Percentiles rank a stretch among this genome's conserved stretches.
These are phyloP conservation scores for Phaeoacremonium minimum DNA, from an alignment of 2,329 filamentous ascomycete species.

Conservation along the genomic window DNA sequence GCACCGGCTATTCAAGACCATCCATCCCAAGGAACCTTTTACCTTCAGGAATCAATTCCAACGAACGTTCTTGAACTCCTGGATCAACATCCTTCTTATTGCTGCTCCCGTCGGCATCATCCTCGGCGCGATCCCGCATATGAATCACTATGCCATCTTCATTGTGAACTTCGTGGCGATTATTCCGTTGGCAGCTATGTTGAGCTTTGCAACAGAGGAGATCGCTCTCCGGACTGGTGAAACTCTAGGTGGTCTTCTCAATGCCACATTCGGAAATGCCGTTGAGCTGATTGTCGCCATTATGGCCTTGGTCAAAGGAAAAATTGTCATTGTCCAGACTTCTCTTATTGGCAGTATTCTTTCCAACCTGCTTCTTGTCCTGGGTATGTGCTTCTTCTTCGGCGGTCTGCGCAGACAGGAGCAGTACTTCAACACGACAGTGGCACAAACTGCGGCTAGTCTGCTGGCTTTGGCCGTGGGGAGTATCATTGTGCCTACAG, in stretches of 20 bases:
- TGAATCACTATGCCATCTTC: conserved; percentile 65
- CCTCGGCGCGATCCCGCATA: conserved; percentile 55
- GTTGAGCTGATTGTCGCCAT: conserved; percentile 87
- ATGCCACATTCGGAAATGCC: conserved; percentile 86
- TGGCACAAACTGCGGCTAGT: conserved; percentile 84
- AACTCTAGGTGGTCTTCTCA: conserved; percentile 81
- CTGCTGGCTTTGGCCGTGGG: conserved; percentile 75
- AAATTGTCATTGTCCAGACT: conserved; percentile 85
- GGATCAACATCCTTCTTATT: conserved; percentile 79
- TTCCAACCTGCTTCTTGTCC: conserved; percentile 81
- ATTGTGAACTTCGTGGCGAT: conserved; percentile 93
- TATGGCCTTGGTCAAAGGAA: conserved; percentile 68
- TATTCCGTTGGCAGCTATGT: conserved; percentile 78
- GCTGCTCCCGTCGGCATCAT: conserved; percentile 78
- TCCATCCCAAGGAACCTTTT: conserved; percentile 49
- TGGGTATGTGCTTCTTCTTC: conserved; percentile 92
- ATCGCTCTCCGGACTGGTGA: conserved; percentile 79
- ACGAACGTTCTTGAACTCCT: conserved; percentile 74
- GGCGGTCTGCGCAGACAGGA: conserved; percentile 74
- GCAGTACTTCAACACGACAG: conserved; percentile 88
- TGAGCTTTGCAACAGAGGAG: conserved; percentile 88
- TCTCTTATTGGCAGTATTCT: conserved; percentile 89
- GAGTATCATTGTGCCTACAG: conserved; percentile 83
- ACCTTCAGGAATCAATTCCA: conserved; percentile 63
- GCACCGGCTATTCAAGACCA: conserved; percentile 35